Conservation (phyloP, 78 protist species). For the Capsaspora owczarzaki region DNA sequence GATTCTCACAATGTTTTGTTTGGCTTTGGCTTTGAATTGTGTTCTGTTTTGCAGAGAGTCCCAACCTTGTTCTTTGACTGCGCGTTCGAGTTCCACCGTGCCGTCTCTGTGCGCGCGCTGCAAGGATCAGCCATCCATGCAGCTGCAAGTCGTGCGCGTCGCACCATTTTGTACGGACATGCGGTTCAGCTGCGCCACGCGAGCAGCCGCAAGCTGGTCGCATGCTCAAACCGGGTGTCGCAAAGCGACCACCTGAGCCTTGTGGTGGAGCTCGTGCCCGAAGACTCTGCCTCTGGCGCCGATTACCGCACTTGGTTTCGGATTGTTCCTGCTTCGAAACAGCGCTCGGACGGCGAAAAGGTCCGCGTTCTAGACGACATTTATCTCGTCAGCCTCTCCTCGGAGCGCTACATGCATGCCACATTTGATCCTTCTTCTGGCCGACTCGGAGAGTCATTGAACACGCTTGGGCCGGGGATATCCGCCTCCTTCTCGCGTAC, state of each 20-base stretch:
- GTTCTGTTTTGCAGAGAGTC: neutral
- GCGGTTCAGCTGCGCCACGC: neutral
- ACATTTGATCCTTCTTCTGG: neutral
- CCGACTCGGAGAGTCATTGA: too few relatives aligned
- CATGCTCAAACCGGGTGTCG: neutral
- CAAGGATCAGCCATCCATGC: neutral
- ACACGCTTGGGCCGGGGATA: too few relatives aligned
- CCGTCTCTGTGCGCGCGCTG: neutral
- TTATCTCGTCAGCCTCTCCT: slow-evolving; percentile 2
- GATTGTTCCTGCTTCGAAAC: neutral
- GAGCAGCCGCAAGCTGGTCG: neutral
- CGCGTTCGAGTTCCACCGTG: neutral
- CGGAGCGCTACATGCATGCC: neutral
- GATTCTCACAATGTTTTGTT: neutral
- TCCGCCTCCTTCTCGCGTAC: neutral
- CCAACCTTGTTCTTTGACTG: neutral
- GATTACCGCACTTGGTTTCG: neutral
- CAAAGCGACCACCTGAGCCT: neutral
- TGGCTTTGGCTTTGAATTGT: neutral
- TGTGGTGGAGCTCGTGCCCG: too few relatives aligned
- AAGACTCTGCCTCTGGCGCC: too few relatives aligned
- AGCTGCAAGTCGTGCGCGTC: neutral
- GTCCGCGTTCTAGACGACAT: neutral
- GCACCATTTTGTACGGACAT: neutral
- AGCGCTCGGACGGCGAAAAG: neutral